phyloP scores from a whole-genome alignment of 2,329 filamentous ascomycete species.

The Esteya vermicola region DNA sequence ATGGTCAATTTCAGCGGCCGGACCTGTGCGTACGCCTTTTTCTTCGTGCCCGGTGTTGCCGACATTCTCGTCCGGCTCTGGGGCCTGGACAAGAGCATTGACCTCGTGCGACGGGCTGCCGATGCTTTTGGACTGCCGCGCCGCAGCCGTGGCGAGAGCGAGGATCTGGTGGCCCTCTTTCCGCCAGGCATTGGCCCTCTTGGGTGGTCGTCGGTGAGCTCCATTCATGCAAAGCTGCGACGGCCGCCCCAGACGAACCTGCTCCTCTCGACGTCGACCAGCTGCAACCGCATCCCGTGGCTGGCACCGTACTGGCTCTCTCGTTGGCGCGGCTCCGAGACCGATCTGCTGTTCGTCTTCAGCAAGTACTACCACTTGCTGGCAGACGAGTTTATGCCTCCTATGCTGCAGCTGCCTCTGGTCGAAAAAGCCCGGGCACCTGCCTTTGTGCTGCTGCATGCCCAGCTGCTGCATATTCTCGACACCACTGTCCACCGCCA shows the following conservation, averaged over 20 bases:
- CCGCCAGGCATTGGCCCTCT: slow-evolving; percentile 48
- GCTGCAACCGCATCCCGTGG: slow-evolving; percentile 53
- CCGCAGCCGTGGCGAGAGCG: slow-evolving; percentile 38
- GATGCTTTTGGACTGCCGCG: slow-evolving; percentile 53
- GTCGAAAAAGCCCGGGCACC: slow-evolving; percentile 51
- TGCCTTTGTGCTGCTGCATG: slow-evolving; percentile 66
- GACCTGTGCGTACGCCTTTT: slow-evolving; percentile 83
- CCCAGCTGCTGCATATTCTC: slow-evolving; percentile 64
- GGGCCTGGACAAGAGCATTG: slow-evolving; percentile 45
- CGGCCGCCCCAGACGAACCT: slow-evolving; percentile 35
- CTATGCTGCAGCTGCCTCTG: slow-evolving; percentile 28
- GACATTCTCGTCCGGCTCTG: slow-evolving; percentile 74
- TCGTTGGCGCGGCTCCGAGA: slow-evolving; percentile 77
- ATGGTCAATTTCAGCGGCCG: slow-evolving; percentile 80
- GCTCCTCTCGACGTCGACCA: slow-evolving; percentile 29
- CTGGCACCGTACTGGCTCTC: slow-evolving; percentile 63
- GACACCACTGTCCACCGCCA: slow-evolving; percentile 77
- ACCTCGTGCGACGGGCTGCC: slow-evolving; percentile 56
- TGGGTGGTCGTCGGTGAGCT: slow-evolving; percentile 38
- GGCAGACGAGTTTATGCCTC: slow-evolving; percentile 56
- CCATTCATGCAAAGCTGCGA: slow-evolving; percentile 42
- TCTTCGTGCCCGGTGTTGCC: slow-evolving; percentile 76
- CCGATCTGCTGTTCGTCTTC: slow-evolving; percentile 84
- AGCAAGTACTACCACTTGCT: slow-evolving; percentile 77
- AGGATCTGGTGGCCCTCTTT: slow-evolving; percentile 54